Conservation (phyloP, 352 stramenopile genomes). For the Globisporangium paroecandrum region DNA sequence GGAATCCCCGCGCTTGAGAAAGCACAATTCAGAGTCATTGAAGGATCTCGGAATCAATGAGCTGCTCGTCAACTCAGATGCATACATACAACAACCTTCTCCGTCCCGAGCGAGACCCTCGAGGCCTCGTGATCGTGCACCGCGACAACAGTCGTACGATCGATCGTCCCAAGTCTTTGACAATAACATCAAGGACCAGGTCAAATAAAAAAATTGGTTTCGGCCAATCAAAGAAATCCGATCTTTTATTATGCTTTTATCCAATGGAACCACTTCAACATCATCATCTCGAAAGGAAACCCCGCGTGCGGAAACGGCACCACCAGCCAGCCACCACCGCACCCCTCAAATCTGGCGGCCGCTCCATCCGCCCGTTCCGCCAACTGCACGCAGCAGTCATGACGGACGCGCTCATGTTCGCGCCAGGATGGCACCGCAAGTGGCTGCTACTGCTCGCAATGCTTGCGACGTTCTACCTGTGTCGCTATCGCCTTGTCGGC, state of each 20-base stretch:
- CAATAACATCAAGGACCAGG: too few relatives aligned
- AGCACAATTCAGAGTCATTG: too few relatives aligned
- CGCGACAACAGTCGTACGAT: too few relatives aligned
- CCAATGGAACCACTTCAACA: background rate
- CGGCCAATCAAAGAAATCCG: background rate
- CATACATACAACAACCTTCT: too few relatives aligned
- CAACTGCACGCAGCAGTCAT: background rate
- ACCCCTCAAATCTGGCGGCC: background rate
- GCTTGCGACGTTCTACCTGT: slow-evolving; percentile 49
- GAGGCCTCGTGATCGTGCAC: too few relatives aligned
- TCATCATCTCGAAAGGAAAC: background rate
- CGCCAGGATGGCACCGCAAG: slow-evolving; percentile 54
- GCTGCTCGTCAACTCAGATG: too few relatives aligned
- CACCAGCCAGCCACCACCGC: background rate
- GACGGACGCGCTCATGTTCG: slow-evolving; percentile 18
- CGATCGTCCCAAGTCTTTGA: too few relatives aligned
- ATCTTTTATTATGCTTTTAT: background rate
- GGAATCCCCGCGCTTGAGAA: too few relatives aligned
- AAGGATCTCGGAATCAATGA: too few relatives aligned
- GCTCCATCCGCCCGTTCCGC: background rate
- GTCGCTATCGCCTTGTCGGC: slow-evolving; percentile 53
- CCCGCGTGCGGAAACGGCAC: slow-evolving; percentile 3
- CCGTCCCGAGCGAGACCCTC: too few relatives aligned
- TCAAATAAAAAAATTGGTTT: background rate
- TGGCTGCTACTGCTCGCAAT: slow-evolving; percentile 42